phyloP scores from a whole-genome alignment of 2,329 filamentous ascomycete species.

The Fusarium neocosmosporiellum region DNA sequence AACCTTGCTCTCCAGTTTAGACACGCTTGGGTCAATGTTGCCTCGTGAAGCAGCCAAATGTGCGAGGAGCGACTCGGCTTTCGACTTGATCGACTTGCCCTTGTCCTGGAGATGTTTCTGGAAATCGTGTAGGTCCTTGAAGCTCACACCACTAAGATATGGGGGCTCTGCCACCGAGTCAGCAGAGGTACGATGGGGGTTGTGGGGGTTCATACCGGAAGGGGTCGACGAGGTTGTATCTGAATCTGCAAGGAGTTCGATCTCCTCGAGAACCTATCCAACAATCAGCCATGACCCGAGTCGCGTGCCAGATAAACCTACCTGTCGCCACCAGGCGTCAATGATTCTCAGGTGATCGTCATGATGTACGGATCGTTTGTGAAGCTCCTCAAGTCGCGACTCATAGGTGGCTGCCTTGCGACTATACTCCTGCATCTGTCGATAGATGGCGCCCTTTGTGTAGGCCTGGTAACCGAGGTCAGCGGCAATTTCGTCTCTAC shows the following conservation, averaged over 20 bases:
- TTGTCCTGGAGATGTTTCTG: conserved; percentile 83
- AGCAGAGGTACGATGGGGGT: conserved; percentile 15
- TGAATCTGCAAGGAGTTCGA: conserved; percentile 68
- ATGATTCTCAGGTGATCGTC: conserved; percentile 93
- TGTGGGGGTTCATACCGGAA: conserved; percentile 40
- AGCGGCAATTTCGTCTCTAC: conserved; percentile 37
- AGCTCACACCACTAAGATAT: conserved; percentile 69
- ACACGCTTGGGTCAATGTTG: conserved; percentile 73
- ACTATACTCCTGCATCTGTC: conserved; percentile 98
- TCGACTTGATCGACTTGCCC: conserved; percentile 79
- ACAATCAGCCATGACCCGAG: conserved; percentile 19
- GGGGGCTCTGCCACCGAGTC: conserved; percentile 58
- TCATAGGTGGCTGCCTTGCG: conserved; percentile 87
- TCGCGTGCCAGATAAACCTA: conserved; percentile 54
- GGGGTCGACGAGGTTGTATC: conserved; percentile 42
- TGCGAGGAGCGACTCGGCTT: conserved; percentile 76
- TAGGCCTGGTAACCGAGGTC: conserved; percentile 49
- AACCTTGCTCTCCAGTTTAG: conserved; percentile 79
- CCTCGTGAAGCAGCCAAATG: conserved; percentile 64
- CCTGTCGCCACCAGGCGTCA: conserved; percentile 95
- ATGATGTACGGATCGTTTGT: conserved; percentile 82
- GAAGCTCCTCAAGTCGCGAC: conserved; percentile 81
- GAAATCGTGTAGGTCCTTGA: conserved; percentile 77
- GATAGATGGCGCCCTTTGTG: conserved; percentile 91
- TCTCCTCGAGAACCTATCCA: conserved; percentile 70